phyloP scores from a whole-genome alignment of 495 filamentous ascomycete genomes.

The Gamarada debralockiae region DNA sequence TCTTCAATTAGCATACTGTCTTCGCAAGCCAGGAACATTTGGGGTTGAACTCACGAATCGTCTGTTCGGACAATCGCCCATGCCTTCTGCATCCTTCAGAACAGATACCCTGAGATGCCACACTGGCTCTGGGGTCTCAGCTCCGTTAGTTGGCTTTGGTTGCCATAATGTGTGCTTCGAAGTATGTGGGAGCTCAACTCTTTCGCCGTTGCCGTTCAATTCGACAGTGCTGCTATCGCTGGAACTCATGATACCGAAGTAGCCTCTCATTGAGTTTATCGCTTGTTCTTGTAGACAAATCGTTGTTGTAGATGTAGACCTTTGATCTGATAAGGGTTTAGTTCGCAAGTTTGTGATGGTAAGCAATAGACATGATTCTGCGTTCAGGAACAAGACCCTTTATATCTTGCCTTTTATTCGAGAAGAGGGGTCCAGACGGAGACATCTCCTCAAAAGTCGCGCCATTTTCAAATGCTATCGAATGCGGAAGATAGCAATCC shows the following conservation, averaged over 20 bases:
- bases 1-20: neutral
- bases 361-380: no score
- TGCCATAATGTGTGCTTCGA: constrained; percentile 12
- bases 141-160: neutral
- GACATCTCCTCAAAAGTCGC: no score
- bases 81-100: constrained; percentile 18
- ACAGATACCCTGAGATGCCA: constrained; percentile 16
- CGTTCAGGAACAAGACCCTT: no score
- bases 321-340: no score
- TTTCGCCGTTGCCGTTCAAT: constrained; percentile 16
- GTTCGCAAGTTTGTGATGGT: no score
- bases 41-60: constrained; percentile 13
- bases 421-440: no score
- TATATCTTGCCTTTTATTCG: no score
- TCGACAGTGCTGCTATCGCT: neutral
- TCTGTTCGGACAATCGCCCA: constrained; percentile 10
- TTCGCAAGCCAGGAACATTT: neutral
- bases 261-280: constrained; percentile 16
- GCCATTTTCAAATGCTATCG: no score
- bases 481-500: no score
- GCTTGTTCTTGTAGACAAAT: no score
- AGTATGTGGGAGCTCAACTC: constrained; percentile 8
- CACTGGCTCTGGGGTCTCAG: constrained; percentile 5
- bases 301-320: no score
- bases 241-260: constrained; percentile 13